Conservation (phyloP, 345 rosid species). For the Dimocarpus longan region DNA sequence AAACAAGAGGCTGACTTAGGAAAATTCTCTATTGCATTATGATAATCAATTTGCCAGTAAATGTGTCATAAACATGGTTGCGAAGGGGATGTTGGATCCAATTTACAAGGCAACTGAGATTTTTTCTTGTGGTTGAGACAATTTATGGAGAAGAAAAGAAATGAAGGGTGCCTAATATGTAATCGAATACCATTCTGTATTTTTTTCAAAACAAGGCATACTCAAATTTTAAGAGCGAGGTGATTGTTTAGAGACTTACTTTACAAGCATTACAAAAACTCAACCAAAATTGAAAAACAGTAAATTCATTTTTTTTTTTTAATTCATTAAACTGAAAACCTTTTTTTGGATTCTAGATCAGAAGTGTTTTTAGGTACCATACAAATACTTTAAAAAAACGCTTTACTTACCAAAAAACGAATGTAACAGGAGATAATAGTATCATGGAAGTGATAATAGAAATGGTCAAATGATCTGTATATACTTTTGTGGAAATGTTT, state of each 20-base stretch:
- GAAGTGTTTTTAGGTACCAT: not conserved
- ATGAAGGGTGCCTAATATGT: not conserved
- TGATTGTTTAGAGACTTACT: not conserved
- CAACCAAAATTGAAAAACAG: not conserved
- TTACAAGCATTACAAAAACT: not conserved
- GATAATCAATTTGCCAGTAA: not conserved
- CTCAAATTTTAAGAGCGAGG: not conserved
- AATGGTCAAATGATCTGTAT: not conserved
- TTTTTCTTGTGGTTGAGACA: not conserved
- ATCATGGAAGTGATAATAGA: not conserved
- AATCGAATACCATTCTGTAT: not conserved
- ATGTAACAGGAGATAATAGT: not conserved
- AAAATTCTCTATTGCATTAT: constrained; percentile 3
- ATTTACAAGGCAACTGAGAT: not conserved
- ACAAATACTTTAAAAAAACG: no score
- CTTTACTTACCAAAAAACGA: no score
- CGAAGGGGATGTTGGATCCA: constrained; percentile 1
- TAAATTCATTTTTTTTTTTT: no score
- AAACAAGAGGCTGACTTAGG: not conserved
- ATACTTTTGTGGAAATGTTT: not conserved
- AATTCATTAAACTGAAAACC: not conserved
- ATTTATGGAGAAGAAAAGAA: not conserved
- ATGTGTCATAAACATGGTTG: not conserved
- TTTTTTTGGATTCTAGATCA: not conserved
- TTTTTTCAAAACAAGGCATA: not conserved